A percentile compares a stretch with the other conserved stretches of the same genome.
Conservation (phyloP, 2,329 filamentous ascomycete genomes). For the Cercospora nicotianae region DNA sequence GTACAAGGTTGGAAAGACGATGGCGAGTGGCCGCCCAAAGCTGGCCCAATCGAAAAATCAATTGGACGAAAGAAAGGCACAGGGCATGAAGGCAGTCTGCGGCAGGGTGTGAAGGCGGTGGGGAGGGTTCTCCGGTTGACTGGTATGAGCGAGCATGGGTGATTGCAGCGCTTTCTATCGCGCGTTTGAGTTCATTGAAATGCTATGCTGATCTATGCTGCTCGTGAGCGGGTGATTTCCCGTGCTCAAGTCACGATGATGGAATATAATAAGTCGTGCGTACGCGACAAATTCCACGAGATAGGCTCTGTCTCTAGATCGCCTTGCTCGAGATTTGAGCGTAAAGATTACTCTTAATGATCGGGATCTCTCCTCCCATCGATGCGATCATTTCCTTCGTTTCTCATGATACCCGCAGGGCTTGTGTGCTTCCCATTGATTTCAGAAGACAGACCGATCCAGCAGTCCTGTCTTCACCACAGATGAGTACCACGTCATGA, state of each 20-base stretch:
- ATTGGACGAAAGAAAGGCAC: slow-evolving; percentile 41
- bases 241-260: neutral
- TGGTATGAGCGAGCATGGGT: slow-evolving; percentile 17
- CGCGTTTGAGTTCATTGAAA: neutral
- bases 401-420: neutral
- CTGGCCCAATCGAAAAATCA: slow-evolving; percentile 50
- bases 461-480: neutral
- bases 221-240: neutral
- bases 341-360: neutral
- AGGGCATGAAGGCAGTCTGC: slow-evolving; percentile 33
- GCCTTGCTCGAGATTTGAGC: neutral
- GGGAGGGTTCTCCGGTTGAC: slow-evolving; percentile 44
- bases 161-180: neutral
- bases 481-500: neutral
- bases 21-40: slow-evolving; percentile 83
- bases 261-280: neutral
- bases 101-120: slow-evolving; percentile 48
- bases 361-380: neutral
- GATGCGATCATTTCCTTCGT: neutral
- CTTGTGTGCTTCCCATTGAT: neutral
- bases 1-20: slow-evolving; percentile 91
- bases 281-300: neutral
- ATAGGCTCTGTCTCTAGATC: neutral
- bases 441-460: neutral
- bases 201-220: neutral